Percentiles rank a stretch among this genome's conserved stretches.
Conservation (phyloP, 2,329 filamentous ascomycete genomes). For the Pezizomycotina sp. region DNA sequence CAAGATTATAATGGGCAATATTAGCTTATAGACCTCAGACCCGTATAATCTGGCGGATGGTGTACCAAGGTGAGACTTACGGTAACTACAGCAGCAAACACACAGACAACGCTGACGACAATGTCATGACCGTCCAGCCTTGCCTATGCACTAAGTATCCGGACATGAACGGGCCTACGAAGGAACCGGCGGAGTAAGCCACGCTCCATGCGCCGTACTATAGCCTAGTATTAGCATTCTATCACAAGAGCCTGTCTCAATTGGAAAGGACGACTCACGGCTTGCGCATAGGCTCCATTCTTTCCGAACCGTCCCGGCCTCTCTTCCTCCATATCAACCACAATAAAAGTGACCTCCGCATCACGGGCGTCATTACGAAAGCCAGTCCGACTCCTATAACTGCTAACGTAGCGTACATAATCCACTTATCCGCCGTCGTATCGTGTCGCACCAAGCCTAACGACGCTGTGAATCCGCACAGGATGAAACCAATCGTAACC, state of each 20-base stretch:
- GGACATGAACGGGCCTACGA: constrained; percentile 15
- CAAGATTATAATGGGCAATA: constrained; percentile 5
- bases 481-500: constrained; percentile 8
- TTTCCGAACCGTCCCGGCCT: constrained; percentile 16
- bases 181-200: constrained; percentile 16
- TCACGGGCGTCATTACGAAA: constrained; percentile 14
- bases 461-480: constrained; percentile 2
- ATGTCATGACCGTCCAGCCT: too few species aligned
- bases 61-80: not conserved
- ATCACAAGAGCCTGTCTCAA: too few species aligned
- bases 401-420: constrained; percentile 10
- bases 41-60: too few species aligned
- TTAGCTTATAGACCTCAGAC: too few species aligned
- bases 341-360: constrained; percentile 17
- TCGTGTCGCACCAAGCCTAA: constrained; percentile 7
- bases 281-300: constrained; percentile 18
- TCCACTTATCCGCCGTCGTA: constrained; percentile 8
- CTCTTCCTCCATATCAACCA: constrained; percentile 17
- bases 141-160: too few species aligned
- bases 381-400: constrained; percentile 13
- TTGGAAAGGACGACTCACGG: too few species aligned
- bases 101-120: constrained; percentile 12
- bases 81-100: not conserved
- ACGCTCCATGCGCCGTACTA: constrained; percentile 17
- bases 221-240: too few species aligned